phyloP scores from a whole-genome alignment of 345 rosid genomes.

The Aurinia saxatilis region DNA sequence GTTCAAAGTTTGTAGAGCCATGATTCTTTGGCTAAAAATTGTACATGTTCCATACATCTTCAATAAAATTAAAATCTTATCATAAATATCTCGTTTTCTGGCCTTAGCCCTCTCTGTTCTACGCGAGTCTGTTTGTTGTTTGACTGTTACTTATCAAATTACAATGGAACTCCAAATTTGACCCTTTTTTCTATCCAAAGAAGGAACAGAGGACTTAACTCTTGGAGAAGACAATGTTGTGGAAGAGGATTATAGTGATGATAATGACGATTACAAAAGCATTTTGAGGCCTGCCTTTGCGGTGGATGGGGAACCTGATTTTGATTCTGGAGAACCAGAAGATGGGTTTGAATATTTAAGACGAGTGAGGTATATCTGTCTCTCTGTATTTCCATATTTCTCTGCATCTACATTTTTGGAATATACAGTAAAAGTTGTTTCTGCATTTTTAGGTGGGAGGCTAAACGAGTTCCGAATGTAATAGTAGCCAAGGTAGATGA shows the following conservation, averaged over 20 bases:
- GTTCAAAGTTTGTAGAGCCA: not conserved
- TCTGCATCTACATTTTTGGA: not conserved
- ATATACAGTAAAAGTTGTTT: conserved; percentile 3
- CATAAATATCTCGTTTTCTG: not conserved
- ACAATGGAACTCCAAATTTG: not conserved
- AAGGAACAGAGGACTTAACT: conserved; percentile 11
- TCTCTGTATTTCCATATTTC: conserved; percentile 1
- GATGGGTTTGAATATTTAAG: conserved; percentile 86
- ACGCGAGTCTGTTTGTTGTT: not conserved
- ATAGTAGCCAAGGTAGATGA: conserved; percentile 54
- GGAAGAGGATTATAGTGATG: conserved; percentile 44
- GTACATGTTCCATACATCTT: conserved; percentile 4
- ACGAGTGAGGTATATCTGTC: conserved; percentile 67
- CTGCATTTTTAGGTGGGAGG: conserved; percentile 74
- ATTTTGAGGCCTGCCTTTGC: conserved; percentile 78
- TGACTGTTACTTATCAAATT: not conserved
- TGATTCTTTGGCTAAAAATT: not conserved
- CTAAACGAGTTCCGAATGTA: conserved; percentile 68
- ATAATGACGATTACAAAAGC: conserved; percentile 57
- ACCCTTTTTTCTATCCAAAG: not conserved
- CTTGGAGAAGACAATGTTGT: conserved; percentile 23
- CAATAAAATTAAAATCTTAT: conserved; percentile 17
- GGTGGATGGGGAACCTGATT: conserved; percentile 85
- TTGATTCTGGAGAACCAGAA: conserved; percentile 83
- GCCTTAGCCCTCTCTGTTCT: not conserved